Base-by-base conservation (phyloP, 257 asterid genomes). In the Nicotiana tomentosiformis region DNA sequence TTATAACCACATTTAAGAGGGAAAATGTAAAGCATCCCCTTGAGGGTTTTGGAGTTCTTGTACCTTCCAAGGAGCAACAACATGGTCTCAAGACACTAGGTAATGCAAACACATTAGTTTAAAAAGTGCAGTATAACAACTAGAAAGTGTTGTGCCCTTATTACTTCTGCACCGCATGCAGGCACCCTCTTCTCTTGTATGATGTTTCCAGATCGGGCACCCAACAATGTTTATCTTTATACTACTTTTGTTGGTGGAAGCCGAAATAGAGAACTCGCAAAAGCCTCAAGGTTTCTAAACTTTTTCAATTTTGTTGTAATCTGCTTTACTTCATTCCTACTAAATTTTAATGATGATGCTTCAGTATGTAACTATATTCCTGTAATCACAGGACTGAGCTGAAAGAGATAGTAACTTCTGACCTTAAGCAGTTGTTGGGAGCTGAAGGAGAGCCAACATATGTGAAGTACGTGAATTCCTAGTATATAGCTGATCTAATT, bases 191-290 rank as follows among this genome's bases (percentile, higher is more conserved):
- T 95, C 89, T 92, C 97, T 77, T 95, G 98, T 23, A 91, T 89
- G 92, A 95, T 95, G 98, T 95, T 95, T 86, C 99, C 98, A 20
- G 99, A 95, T 86, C 98, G 99, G 53, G 96, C 98, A 39, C 99
- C 99, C 29, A 86, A 84, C 77, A 94, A 90, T 83, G 92, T 86
- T 62, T 83, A 92, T 87, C 99, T 95, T 80, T 95, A 95, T 79
- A 93, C 98, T 51, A 95, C 99, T 37, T 95, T 95, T 88, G 90
- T 95, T 64, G 97, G 99, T 43, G 99, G 98, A 81, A 93, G 97
- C 89, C 89, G 98, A 84, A 95, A 92, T 82, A 89, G 84, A 82
- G 98, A 95, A 83, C 93, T 93, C 16, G 97, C 98, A 80, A 93
- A 88, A 88, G 97, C 97, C 82, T 90, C 98, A 32, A 93, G 93